Evolutionary conservation across 306 rosid species (phyloP).

Genomic region (Cucumis cinereus): DNA sequence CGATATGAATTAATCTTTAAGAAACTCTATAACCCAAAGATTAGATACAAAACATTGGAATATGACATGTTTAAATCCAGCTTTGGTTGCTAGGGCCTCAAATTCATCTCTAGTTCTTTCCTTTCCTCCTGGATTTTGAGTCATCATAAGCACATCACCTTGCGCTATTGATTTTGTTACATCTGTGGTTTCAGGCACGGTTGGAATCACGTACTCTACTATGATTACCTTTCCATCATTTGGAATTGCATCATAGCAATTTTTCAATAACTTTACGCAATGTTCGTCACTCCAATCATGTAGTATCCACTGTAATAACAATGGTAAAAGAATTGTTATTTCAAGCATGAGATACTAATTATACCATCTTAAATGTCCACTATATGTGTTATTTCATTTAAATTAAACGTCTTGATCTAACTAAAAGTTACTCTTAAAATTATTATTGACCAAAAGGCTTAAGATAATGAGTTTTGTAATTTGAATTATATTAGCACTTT

Average conservation of each 20-base stretch:
- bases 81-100: constrained; percentile 24
- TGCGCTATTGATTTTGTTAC: constrained; percentile 2
- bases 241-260: constrained; percentile 31
- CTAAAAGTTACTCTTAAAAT: no score
- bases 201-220: constrained; percentile 25
- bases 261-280: constrained; percentile 29
- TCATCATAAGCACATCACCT: constrained; percentile 34
- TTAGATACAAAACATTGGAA: constrained; percentile 20
- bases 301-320: constrained; percentile 22
- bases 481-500: no score
- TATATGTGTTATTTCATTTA: no score
- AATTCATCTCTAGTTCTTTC: constrained; percentile 35
- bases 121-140: constrained; percentile 36
- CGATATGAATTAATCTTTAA: constrained; percentile 21
- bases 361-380: no score
- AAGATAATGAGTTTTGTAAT: no score
- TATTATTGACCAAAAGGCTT: no score
- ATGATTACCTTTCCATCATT: constrained; percentile 42
- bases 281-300: constrained; percentile 27
- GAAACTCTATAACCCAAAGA: constrained; percentile 42
- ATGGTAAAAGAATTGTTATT: no score
- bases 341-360: no score
- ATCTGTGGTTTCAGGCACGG: constrained; percentile 12
- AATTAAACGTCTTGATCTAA: no score
- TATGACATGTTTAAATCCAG: constrained; percentile 37